These are phyloP conservation scores for Beauveria medogensis DNA, from an alignment of 2,329 filamentous ascomycete genomes.

Conservation along the genomic window DNA sequence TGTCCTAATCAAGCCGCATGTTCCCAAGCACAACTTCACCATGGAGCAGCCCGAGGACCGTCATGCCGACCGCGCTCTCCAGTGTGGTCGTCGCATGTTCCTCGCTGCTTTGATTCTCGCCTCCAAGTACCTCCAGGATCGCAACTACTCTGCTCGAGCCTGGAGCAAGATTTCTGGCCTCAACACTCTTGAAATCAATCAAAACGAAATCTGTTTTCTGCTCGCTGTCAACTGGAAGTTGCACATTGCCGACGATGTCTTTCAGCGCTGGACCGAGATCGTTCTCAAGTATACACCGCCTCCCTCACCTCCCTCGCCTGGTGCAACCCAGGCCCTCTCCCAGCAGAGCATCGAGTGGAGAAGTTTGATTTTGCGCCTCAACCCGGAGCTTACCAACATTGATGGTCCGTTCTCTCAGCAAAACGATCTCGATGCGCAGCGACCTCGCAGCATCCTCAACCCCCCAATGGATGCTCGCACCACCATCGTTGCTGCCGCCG, in stretches of 20 bases:
- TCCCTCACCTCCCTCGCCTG: constrained; percentile 47
- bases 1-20: constrained; percentile 83
- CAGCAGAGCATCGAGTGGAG: constrained; percentile 49
- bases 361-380: constrained; percentile 47
- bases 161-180: constrained; percentile 99
- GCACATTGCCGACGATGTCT: constrained; percentile 81
- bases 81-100: constrained; percentile 97
- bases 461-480: constrained; percentile 30
- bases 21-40: constrained; percentile 76
- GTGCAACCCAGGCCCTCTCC: constrained; percentile 35
- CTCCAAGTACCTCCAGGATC: constrained; percentile 95
- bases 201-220: constrained; percentile 90
- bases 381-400: constrained; percentile 51
- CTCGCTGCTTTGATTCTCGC: constrained; percentile 88
- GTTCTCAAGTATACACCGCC: constrained; percentile 81
- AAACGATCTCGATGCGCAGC: constrained; percentile 29
- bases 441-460: constrained; percentile 37
- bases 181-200: constrained; percentile 87
- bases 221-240: constrained; percentile 88
- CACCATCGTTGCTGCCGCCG: constrained; percentile 25
- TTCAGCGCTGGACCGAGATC: constrained; percentile 90
- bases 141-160: constrained; percentile 92
- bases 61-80: constrained; percentile 68
- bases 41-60: constrained; percentile 74
- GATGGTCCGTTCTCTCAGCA: constrained; percentile 39